A percentile compares a stretch with the other conserved stretches of the same genome.
Conservation (phyloP, 1,284 basidiomycete species). For the Ustilago crameri region DNA sequence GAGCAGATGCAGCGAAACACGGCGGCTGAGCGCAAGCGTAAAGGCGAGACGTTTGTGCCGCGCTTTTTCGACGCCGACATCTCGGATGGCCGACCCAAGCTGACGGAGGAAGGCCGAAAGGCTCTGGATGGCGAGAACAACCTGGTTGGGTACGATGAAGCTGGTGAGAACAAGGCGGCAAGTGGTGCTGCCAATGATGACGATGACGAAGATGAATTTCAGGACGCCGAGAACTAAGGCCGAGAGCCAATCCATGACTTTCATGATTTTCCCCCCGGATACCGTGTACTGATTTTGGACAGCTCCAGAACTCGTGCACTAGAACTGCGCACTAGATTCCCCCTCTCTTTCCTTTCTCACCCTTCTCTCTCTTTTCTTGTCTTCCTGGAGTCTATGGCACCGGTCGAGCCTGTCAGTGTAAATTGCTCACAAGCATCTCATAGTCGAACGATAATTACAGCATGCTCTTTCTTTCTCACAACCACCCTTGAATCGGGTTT, state of each 20-base stretch:
- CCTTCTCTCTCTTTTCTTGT: neutral
- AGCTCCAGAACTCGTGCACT: neutral
- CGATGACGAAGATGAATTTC: conserved; percentile 44
- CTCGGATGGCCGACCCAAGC: conserved; percentile 77
- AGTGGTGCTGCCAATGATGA: conserved; percentile 1
- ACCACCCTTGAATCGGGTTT: too few species aligned
- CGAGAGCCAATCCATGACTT: too few species aligned
- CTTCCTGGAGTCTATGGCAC: neutral
- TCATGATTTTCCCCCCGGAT: too few species aligned
- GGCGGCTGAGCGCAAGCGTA: conserved; percentile 56
- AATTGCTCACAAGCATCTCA: neutral
- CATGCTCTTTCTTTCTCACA: conserved; percentile 16
- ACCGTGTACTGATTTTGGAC: too few species aligned
- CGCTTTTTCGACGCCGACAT: conserved; percentile 81
- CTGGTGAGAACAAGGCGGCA: neutral
- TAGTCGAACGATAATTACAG: conserved; percentile 2
- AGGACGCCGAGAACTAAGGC: conserved; percentile 39
- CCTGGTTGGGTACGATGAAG: conserved; percentile 39
- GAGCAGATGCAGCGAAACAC: conserved; percentile 61
- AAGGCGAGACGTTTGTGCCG: conserved; percentile 73
- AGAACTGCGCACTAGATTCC: conserved; percentile 1
- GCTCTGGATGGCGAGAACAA: conserved; percentile 66
- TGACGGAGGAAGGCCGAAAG: conserved; percentile 73
- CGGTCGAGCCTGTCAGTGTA: neutral
- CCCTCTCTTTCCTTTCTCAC: neutral